These are phyloP conservation scores for Poteriospumella lacustris DNA, from an alignment of 108 stramenopile species.

Conservation along the genomic window DNA sequence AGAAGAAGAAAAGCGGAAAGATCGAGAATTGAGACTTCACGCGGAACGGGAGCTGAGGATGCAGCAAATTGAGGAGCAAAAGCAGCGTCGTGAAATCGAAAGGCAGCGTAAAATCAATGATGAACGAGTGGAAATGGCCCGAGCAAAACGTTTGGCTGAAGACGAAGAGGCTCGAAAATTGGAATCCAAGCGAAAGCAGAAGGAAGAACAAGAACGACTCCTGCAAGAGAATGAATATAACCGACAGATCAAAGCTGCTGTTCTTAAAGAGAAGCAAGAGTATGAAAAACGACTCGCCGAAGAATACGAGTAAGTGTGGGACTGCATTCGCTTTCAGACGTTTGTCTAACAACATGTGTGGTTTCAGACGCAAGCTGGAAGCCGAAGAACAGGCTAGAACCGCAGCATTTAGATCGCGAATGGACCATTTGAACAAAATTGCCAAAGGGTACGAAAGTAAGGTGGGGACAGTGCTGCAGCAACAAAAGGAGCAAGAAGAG, in stretches of 20 bases:
- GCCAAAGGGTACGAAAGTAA: neutral
- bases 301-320: neutral
- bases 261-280: neutral
- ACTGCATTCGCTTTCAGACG: neutral
- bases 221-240: neutral
- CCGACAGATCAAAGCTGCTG: neutral
- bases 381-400: neutral
- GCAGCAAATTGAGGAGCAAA: conserved; percentile 14
- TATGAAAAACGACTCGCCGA: neutral
- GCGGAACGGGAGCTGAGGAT: neutral
- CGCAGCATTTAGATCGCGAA: neutral
- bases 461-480: neutral
- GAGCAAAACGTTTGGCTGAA: neutral
- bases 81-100: neutral
- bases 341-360: neutral
- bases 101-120: neutral
- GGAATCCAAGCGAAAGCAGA: neutral
- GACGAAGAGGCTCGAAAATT: neutral
- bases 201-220: neutral
- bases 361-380: neutral
- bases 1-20: neutral
- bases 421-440: neutral
- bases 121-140: neutral
- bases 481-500: neutral
- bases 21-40: neutral